Base-by-base conservation (phyloP, 306 rosid genomes). In the Herpetospermum pedunculosum region DNA sequence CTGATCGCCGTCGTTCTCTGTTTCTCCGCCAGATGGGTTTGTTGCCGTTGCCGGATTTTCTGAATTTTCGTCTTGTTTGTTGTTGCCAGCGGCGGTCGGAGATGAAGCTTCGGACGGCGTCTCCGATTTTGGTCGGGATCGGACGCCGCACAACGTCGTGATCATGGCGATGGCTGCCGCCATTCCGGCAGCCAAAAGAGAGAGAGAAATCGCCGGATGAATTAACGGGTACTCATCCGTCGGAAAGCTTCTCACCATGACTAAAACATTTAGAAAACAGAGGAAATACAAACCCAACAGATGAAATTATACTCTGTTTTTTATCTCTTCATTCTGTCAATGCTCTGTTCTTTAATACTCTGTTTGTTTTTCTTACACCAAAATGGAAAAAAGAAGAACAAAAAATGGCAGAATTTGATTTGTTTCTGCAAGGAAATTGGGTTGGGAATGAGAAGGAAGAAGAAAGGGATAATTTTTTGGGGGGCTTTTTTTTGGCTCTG, bases 181-280 rank as follows among this genome's bases (percentile, higher is more conserved):
- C 44, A 88, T 73, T 0, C 84, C 84, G 23, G 73, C 81, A 0
- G 70, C 90, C 1, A 88, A 3, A 62, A 92, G 70, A 8, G 87
- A 79, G 0, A 85, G 55, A 0, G 86, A 79, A 2, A 90, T 49
- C 44, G 75, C 0, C 4, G 92, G 90, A 69, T 84, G 88, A 62
- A 80, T 67, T 25, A 86, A 55, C 23, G 55, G 35, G 38, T 49
- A 46, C 26, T 78, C 90, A 75, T 87, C 83, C 75, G 32, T 14
- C 29, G 89, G 86, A 60, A 84, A 46, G 65, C 67, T 87, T 80
- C 97, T 87, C 83, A 94, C 96, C 97, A 90, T 92, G 7, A 72
- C 71, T 65, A 43, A 29, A 73, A 67, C 74, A 78, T 80, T 29
- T 54, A 30, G 70, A 75, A 60, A 4, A 12, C 68, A 44, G 26